These are phyloP conservation scores for Chaetomiaceae sp. DNA, from an alignment of 2,329 filamentous ascomycete genomes.

Conservation along the genomic window DNA sequence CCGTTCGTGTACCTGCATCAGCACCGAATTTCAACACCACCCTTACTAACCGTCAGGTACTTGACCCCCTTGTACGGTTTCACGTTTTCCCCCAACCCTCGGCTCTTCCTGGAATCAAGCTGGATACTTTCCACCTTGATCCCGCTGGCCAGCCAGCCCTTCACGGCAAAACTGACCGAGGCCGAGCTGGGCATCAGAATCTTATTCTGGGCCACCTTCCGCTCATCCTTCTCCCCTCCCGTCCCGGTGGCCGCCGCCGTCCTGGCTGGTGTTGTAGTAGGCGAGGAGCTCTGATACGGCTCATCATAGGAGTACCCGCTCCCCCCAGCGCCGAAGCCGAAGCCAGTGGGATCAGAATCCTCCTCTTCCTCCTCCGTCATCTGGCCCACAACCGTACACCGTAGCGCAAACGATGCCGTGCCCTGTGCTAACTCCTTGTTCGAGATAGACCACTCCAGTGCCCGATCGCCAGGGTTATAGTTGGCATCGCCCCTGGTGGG, in stretches of 20 bases:
- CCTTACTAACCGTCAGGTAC: conserved; percentile 75
- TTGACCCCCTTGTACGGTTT: conserved; percentile 98
- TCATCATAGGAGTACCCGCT: conserved; percentile 48
- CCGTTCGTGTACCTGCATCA: conserved; percentile 28
- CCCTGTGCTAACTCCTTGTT: conserved; percentile 69
- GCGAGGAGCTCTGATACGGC: conserved; percentile 46
- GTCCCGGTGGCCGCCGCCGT: conserved; percentile 28
- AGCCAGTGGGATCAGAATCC: conserved; percentile 49
- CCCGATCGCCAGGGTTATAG: conserved; percentile 67
- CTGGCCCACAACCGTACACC: conserved; percentile 74
- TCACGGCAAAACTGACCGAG: conserved; percentile 66
- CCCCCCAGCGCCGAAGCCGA: conserved; percentile 39
- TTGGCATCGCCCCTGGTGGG: conserved; percentile 78
- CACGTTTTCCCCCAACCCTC: conserved; percentile 78
- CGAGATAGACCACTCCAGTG: conserved; percentile 78
- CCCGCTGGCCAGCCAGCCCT: conserved; percentile 65
- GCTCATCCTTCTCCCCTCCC: conserved; percentile 48
- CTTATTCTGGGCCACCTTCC: conserved; percentile 63
- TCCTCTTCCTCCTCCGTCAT: conserved; percentile 46
- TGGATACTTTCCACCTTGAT: conserved; percentile 64
- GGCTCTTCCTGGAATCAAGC: conserved; percentile 72
- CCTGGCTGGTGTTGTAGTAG: not conserved
- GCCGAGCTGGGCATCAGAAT: conserved; percentile 77
- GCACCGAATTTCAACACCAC: conserved; percentile 61
- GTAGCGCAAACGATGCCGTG: conserved; percentile 65